These are phyloP conservation scores for Lepidium africanum DNA, from an alignment of 345 rosid genomes.

Conservation along the genomic window DNA sequence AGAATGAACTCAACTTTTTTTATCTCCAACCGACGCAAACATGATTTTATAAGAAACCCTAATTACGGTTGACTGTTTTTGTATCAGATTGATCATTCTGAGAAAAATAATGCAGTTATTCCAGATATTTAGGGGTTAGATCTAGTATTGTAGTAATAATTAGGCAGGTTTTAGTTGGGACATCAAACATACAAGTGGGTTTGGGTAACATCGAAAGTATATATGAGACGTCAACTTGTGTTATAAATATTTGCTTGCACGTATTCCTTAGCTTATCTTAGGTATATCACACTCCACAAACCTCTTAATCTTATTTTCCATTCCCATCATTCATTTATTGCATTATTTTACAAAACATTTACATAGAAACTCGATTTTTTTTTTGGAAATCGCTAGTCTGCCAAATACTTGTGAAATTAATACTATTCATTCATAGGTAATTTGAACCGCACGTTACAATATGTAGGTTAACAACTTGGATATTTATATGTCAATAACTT, in stretches of 20 bases:
- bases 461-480: conserved; percentile 6
- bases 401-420: background rate
- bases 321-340: background rate
- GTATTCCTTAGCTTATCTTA: background rate
- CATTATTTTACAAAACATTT: background rate
- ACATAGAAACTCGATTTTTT: background rate
- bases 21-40: too few species aligned
- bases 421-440: background rate
- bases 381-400: background rate
- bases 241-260: conserved; percentile 21
- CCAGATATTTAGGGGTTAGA: background rate
- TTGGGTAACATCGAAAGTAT: conserved; percentile 14
- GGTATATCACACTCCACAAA: conserved; percentile 6
- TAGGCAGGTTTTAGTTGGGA: background rate
- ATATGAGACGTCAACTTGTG: conserved; percentile 4
- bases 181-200: conserved; percentile 12
- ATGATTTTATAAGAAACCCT: too few species aligned
- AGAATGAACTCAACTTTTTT: too few species aligned
- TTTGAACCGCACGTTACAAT: background rate
- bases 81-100: too few species aligned
- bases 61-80: too few species aligned
- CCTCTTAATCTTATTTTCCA: background rate
- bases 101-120: too few species aligned
- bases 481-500: background rate
- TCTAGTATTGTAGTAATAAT: background rate